phyloP scores from a whole-genome alignment of 1,284 basidiomycete species.

The Amylostereum chailletii region DNA sequence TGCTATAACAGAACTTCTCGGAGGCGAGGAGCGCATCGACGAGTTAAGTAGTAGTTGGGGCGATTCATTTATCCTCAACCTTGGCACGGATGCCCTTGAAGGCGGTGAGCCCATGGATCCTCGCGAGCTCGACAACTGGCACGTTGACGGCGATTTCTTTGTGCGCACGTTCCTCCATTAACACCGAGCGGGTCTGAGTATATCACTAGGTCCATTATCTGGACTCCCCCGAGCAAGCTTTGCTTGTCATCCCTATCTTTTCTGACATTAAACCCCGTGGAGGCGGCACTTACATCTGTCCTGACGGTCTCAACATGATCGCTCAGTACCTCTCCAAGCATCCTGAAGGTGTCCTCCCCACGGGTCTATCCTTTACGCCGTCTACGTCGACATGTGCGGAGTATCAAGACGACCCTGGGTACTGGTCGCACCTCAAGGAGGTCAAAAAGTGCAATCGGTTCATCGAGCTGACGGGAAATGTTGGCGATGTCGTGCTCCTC shows the following conservation, averaged over 20 bases:
- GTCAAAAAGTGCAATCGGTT: slow-evolving; percentile 37
- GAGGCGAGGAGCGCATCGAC: slow-evolving; percentile 48
- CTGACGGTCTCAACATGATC: slow-evolving; percentile 41
- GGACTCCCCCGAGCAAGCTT: slow-evolving; percentile 52
- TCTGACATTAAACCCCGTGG: slow-evolving; percentile 42
- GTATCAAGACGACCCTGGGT: slow-evolving; percentile 29
- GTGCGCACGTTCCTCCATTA: slow-evolving; percentile 17
- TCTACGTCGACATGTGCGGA: slow-evolving; percentile 28
- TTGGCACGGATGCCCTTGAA: slow-evolving; percentile 38
- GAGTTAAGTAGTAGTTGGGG: slow-evolving; percentile 38
- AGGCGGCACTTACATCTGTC: slow-evolving; percentile 49
- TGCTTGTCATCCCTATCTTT: slow-evolving; percentile 52
- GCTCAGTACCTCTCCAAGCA: slow-evolving; percentile 46
- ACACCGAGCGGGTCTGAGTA: not conserved
- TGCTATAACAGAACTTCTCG: slow-evolving; percentile 49
- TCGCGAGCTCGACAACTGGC: slow-evolving; percentile 47
- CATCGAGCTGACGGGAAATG: slow-evolving; percentile 46
- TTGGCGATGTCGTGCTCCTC: slow-evolving; percentile 53
- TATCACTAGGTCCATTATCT: slow-evolving; percentile 41
- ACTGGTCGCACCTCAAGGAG: slow-evolving; percentile 34
- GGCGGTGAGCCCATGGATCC: slow-evolving; percentile 25
- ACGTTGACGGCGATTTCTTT: slow-evolving; percentile 60
- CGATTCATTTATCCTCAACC: slow-evolving; percentile 53
- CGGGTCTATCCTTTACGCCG: slow-evolving; percentile 35
- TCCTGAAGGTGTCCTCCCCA: slow-evolving; percentile 45